These are phyloP conservation scores for Pyracantha coccinea DNA, from an alignment of 331 rosid genomes.

Conservation along the genomic window DNA sequence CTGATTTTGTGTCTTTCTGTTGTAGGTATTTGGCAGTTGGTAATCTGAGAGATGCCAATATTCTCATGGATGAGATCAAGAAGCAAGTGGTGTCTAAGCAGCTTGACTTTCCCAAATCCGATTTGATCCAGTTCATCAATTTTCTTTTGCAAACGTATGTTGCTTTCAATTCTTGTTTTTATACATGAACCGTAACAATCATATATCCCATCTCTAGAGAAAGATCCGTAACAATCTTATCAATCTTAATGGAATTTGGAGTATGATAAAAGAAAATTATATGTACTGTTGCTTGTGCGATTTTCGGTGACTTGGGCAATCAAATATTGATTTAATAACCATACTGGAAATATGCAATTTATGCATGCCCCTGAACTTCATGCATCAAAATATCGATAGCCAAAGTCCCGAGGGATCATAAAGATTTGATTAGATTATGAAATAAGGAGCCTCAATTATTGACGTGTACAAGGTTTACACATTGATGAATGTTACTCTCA, in stretches of 20 bases:
- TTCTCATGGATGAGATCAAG: constrained; percentile 71
- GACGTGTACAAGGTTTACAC: not conserved
- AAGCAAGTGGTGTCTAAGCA: constrained; percentile 37
- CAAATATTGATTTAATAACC: not conserved
- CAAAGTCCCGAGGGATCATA: not conserved
- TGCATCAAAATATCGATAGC: not conserved
- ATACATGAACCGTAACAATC: not conserved
- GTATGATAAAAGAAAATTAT: not conserved
- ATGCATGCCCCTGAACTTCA: not conserved
- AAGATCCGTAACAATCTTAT: constrained; percentile 11
- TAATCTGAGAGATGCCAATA: constrained; percentile 85
- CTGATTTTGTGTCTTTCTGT: constrained; percentile 6
- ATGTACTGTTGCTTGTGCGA: not conserved
- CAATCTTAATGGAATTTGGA: not conserved
- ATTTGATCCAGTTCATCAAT: constrained; percentile 65
- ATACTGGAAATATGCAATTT: not conserved
- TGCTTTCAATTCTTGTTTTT: not conserved
- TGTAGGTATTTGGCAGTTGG: constrained; percentile 73
- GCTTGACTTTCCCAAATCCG: constrained; percentile 52
- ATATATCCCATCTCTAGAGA: constrained; percentile 7
- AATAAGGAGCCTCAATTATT: not conserved
- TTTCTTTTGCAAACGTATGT: constrained; percentile 83
- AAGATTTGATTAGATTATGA: not conserved
- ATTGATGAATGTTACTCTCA: not conserved
- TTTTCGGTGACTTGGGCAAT: not conserved